Evolutionary conservation across 2,329 filamentous ascomycete species (phyloP).

Genomic region (Fusarium agapanthi): DNA sequence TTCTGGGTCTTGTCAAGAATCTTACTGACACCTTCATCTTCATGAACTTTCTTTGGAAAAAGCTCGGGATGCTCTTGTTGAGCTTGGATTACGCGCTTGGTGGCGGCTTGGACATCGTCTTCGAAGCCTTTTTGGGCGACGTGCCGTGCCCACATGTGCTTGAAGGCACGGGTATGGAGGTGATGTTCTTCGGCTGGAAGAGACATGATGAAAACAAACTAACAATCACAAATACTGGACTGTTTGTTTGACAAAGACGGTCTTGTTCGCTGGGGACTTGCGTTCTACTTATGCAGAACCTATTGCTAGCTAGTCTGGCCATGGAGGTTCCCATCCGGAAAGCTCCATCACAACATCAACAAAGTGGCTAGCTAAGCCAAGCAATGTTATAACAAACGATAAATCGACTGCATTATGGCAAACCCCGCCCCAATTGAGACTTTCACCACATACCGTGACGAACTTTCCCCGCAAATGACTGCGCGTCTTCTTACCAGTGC

Average conservation of each 20-base stretch:
- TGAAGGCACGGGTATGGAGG: constrained; percentile 2
- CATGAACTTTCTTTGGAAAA: background rate
- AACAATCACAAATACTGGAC: background rate
- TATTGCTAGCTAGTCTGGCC: too few relatives aligned
- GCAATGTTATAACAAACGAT: background rate
- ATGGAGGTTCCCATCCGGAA: background rate
- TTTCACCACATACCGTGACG: background rate
- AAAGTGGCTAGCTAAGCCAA: background rate
- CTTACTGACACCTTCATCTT: background rate
- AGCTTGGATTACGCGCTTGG: background rate
- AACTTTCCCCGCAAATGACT: background rate
- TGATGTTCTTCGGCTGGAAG: background rate
- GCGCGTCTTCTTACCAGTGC: background rate
- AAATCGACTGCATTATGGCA: background rate
- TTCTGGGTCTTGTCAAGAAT: background rate
- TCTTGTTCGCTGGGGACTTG: background rate
- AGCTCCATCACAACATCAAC: background rate
- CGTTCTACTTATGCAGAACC: background rate
- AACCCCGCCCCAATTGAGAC: background rate
- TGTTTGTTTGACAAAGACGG: background rate
- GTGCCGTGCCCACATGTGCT: constrained; percentile 24
- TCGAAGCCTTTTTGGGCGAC: constrained; percentile 7
- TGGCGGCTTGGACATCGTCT: constrained; percentile 6
- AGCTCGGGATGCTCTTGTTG: background rate
- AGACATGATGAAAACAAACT: background rate